A percentile compares a stretch with the other conserved stretches of the same genome.
Conservation (phyloP, 768 basidiomycete species). For the Leccinellum rugosiceps region DNA sequence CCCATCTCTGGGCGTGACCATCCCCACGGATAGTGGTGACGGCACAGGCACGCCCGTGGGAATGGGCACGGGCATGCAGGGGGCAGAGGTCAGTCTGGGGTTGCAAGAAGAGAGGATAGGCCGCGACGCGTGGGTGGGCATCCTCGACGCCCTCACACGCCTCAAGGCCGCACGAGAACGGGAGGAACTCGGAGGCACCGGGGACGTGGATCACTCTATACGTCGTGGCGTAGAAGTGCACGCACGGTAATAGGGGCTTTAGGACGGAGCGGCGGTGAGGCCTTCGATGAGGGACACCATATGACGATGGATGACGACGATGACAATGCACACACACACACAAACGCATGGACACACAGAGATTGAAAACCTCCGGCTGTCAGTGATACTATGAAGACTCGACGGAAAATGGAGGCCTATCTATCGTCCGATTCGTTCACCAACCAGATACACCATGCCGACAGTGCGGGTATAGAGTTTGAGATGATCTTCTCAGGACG, state of each 20-base stretch:
- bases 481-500: constrained; percentile 19
- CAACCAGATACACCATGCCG: constrained; percentile 3
- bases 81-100: constrained; percentile 46
- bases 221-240: constrained; percentile 16
- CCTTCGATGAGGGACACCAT: not conserved
- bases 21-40: constrained; percentile 42
- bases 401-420: constrained; percentile 3
- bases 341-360: not conserved
- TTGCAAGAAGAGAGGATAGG: constrained; percentile 77
- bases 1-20: constrained; percentile 73
- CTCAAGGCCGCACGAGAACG: constrained; percentile 48
- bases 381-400: constrained; percentile 16
- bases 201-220: constrained; percentile 8
- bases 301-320: constrained; percentile 9
- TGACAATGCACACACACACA: not conserved
- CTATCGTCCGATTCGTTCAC: not conserved
- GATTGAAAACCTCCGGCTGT: constrained; percentile 14
- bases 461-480: constrained; percentile 17
- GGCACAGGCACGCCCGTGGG: constrained; percentile 11
- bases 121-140: constrained; percentile 74
- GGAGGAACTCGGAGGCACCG: constrained; percentile 10
- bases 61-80: constrained; percentile 6
- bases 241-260: constrained; percentile 17
- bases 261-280: constrained; percentile 4
- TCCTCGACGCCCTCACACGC: constrained; percentile 62